These are phyloP conservation scores for Malus domestica DNA, from an alignment of 306 rosid genomes.

Conservation along the genomic window ASM211411v1 NC_041789.1:21331501-21332000, in stretches of 20 bases:
- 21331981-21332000: conserved; percentile 17
- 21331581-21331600: background rate
- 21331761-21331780: background rate
- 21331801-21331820: background rate
- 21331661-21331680: background rate
- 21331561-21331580: background rate
- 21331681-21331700: background rate
- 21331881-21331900: conserved; percentile 1
- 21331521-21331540: no score
- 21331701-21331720: background rate
- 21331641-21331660: background rate
- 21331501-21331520: no score
- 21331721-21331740: background rate
- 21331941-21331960: conserved; percentile 7
- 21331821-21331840: background rate
- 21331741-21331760: background rate
- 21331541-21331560: no score
- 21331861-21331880: conserved; percentile 1
- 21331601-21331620: background rate
- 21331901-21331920: background rate
- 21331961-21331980: conserved; percentile 48
- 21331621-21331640: background rate
- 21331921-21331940: conserved; percentile 5
- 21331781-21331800: background rate
- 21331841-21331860: background rate